A percentile compares a stretch with the other conserved stretches of the same genome.
These are phyloP conservation scores for Solanum paucissectum DNA, from an alignment of 257 asterid genomes.

Conservation along the genomic window DNA sequence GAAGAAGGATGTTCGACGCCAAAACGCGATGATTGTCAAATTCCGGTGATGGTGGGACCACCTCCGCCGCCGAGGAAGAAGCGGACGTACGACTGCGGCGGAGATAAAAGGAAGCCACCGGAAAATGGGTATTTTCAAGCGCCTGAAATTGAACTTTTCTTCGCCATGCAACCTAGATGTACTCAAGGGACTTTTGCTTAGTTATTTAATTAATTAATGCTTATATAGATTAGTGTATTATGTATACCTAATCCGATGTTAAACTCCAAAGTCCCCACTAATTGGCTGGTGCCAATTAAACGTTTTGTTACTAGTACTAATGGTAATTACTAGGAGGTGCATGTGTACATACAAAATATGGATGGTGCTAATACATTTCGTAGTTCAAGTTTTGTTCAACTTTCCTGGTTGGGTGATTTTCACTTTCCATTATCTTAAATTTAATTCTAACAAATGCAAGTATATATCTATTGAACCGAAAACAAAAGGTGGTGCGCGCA, in stretches of 20 bases:
- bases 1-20: constrained; percentile 11
- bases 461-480: too few relatives aligned
- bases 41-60: neutral
- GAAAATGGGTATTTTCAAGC: constrained; percentile 3
- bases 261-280: neutral
- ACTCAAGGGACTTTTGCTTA: neutral
- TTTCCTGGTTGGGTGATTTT: neutral
- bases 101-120: neutral
- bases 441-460: neutral
- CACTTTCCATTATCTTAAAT: neutral
- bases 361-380: neutral
- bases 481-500: neutral
- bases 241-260: neutral
- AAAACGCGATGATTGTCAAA: constrained; percentile 1
- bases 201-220: neutral
- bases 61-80: constrained; percentile 20
- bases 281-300: neutral
- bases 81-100: neutral
- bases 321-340: neutral
- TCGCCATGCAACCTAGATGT: neutral
- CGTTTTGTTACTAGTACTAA: neutral
- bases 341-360: neutral
- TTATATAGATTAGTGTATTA: neutral
- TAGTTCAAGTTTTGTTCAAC: neutral
- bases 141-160: constrained; percentile 2